A percentile compares a stretch with the other conserved stretches of the same genome.
Evolutionary conservation across 2,329 filamentous ascomycete genomes (phyloP).

Genomic region (Lachnellula arida): DNA sequence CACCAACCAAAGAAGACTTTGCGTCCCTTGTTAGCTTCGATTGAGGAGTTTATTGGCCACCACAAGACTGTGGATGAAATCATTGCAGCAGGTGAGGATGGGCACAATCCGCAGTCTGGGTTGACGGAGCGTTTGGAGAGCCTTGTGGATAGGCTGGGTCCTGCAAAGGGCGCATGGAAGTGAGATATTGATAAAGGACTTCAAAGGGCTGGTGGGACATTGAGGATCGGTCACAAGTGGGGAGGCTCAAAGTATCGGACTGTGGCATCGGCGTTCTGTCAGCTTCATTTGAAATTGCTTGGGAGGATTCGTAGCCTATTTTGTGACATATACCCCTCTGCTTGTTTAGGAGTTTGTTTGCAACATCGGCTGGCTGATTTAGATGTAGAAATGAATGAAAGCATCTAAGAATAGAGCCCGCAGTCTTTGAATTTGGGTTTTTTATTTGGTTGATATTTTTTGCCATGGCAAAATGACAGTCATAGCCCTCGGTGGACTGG

Average conservation of each 20-base stretch:
- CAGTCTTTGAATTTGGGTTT: neutral
- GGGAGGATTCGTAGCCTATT: neutral
- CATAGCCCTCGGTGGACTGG: neutral
- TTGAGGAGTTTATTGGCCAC: constrained; percentile 58
- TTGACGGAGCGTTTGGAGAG: constrained; percentile 35
- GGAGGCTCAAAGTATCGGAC: neutral
- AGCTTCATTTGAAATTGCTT: neutral
- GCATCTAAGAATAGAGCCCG: neutral
- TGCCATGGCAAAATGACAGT: neutral
- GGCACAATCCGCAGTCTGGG: constrained; percentile 39
- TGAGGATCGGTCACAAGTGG: neutral
- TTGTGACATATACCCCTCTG: constrained; percentile 4
- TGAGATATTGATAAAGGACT: neutral
- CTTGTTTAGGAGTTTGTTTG: neutral
- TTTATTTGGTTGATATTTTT: neutral
- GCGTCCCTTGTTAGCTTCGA: constrained; percentile 47
- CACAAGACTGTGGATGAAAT: constrained; percentile 52
- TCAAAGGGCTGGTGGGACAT: neutral
- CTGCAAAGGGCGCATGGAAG: neutral
- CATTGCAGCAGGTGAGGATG: constrained; percentile 40
- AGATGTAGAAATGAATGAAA: neutral
- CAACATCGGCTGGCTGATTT: neutral
- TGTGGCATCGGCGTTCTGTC: neutral
- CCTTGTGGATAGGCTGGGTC: constrained; percentile 19
- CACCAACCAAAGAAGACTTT: constrained; percentile 45